Evolutionary conservation across 345 rosid species (phyloP), one percentile per base, ranked within the genome.

Genomic region (Eucalyptus sideroxylon): DNA sequence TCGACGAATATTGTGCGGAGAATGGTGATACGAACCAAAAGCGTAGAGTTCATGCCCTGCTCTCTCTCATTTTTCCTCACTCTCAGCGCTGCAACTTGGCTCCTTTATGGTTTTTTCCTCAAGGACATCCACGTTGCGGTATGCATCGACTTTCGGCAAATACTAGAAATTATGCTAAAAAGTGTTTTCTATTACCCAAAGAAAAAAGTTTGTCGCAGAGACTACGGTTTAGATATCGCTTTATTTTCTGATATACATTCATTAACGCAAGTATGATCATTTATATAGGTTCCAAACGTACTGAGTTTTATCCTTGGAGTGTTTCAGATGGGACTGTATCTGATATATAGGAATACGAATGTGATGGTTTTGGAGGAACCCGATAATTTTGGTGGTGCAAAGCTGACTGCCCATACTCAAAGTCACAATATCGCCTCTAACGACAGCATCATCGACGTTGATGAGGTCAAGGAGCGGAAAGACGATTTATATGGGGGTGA

Each of bases 31-130:
- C 90, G 89, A 21, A 90, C 91, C 5, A 82, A 88, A 89, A 56
- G 16, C 17, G 24, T 21, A 56, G 93, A 93, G 92, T 93, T 92
- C 95, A 93, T 88, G 81, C 31, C 47, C 6, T 40, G 34, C 27
- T 16, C 24, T 59, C 56, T 62, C 8, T 85, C 88, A 7, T 88
- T 92, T 62, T 90, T 88, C 91, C 92, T 92, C 72, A 89, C 92
- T 30, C 42, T 93, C 45, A 92, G 88, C 88, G 95, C 95, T 4
- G 83, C 91, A n/a, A 89, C 88, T 89, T 91, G 95, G 95, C 88
- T 92, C 60, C 86, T 92, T 69, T 93, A 90, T 34, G 95, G 95
- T 55, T 16, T 87, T 6, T 55, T 69, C 13, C 50, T 89, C 67
- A 89, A 89, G 85, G 92, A 89, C 86, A 72, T 89, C 37, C 92